Conservation (phyloP, 2,329 filamentous ascomycete genomes). For the Cladophialophora carrionii region DNA sequence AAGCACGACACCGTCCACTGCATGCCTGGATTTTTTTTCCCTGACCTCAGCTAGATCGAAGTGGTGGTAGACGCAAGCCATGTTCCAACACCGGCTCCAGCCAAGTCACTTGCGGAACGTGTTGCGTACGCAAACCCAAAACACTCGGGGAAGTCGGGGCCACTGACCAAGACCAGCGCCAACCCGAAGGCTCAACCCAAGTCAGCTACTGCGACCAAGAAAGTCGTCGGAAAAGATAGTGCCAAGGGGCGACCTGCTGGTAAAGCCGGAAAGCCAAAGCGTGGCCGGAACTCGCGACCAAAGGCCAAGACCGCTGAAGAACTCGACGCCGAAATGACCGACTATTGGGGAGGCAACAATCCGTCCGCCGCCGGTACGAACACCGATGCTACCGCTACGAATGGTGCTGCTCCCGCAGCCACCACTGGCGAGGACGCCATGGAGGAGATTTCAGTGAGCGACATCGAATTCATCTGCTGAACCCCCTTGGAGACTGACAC, state of each 20-base stretch:
- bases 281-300: constrained; percentile 68
- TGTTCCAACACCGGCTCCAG: constrained; percentile 67
- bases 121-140: constrained; percentile 64
- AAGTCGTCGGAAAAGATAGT: constrained; percentile 57
- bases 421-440: constrained; percentile 56
- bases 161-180: constrained; percentile 39
- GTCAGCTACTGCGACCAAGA: constrained; percentile 76
- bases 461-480: constrained; percentile 31
- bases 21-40: constrained; percentile 23
- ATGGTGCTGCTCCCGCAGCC: constrained; percentile 53
- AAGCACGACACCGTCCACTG: constrained; percentile 39
- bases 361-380: constrained; percentile 49
- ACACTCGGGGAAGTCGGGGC: constrained; percentile 22
- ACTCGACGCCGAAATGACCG: constrained; percentile 95
- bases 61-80: constrained; percentile 80
- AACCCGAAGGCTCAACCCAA: constrained; percentile 73
- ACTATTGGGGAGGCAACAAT: constrained; percentile 73
- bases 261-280: constrained; percentile 76
- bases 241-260: constrained; percentile 58
- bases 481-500: constrained; percentile 32
- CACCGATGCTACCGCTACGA: constrained; percentile 50
- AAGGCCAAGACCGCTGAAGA: constrained; percentile 91
- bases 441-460: constrained; percentile 60
- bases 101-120: constrained; percentile 81
- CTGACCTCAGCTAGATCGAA: constrained; percentile 68